Base-by-base conservation (phyloP, 176 grass and related monocot genomes). In the Juncus inflexus region DNA sequence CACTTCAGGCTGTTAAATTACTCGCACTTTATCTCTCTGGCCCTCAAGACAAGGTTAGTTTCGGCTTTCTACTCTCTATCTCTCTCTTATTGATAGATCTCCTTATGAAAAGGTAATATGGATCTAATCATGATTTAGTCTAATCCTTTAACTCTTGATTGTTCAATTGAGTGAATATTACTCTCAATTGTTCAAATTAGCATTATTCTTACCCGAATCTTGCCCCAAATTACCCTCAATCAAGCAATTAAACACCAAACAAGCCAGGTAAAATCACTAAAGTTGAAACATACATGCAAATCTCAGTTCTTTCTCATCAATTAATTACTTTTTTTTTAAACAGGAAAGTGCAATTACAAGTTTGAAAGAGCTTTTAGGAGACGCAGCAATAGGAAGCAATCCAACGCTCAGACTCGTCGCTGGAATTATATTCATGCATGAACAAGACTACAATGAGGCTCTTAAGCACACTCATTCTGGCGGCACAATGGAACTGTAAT, bases 1-100 rank as follows among this genome's bases (percentile, higher is more conserved):
- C 89, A 19, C 83, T 99, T 51, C 95, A 99, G 83, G 95, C 89
- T 40, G 95, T 99, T 40, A 99, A 92, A 78, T 75, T 92, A 35
- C 89, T 90, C 62, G 83, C 95, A 4, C 51, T 92, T 35, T 99
- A 87, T 77, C 82, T 94, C 68, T 74, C 89, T 3, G 73, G 66
- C 64, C 70, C 79, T 3, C 69, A 35, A 10, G 61, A 90, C 57
- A 92, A 94, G 85, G 95, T 92, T 76, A 68, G 81, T 56, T 52
- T 65, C 39, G 45, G 62, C 2, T 47, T 47, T 47, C 43, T 47
- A 47, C 19, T 28, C 19, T 28, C 19, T 28, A 0, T 1, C 19
- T 28, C 19, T 28, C 19, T 1, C 19, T 28, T 28, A 3, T 7
- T 38, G 12, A 3, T 15, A 53, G 19, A 52, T 67, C 45, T 38